phyloP scores from a whole-genome alignment of 495 filamentous ascomycete species.

The Copromyces sp. region DNA sequence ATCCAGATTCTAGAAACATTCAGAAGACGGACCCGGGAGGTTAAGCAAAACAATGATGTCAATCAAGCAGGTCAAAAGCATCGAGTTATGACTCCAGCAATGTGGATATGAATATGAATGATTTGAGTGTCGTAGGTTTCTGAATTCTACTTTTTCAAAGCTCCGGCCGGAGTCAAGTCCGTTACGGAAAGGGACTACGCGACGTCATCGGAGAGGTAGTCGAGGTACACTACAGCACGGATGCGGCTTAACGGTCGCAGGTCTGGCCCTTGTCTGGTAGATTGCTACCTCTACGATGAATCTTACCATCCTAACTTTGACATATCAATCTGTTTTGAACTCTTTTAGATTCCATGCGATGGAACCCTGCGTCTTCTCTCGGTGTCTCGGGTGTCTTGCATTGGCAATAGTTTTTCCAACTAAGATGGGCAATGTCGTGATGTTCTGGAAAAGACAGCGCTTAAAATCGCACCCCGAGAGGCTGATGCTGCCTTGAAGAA shows the following conservation, averaged over 20 bases:
- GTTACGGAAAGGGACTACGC: neutral
- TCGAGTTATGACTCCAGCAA: neutral
- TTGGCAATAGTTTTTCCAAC: neutral
- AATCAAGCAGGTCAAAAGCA: neutral
- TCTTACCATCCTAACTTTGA: neutral
- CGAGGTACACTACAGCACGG: neutral
- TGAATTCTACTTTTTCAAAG: neutral
- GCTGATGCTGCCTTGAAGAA: neutral
- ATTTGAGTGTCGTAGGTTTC: neutral
- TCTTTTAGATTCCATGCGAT: neutral
- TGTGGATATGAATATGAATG: neutral
- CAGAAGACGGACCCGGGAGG: neutral
- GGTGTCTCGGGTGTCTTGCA: neutral
- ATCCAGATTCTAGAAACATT: neutral
- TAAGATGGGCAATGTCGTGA: neutral
- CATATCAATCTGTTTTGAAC: neutral
- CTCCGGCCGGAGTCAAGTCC: neutral
- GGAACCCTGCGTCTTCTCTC: neutral
- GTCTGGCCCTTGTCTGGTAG: neutral
- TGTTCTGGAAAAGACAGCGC: neutral
- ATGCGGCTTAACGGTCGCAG: neutral
- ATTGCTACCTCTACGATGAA: neutral
- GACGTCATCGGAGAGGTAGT: neutral
- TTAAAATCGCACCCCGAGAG: neutral
- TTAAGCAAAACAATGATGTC: neutral